Base-by-base conservation (phyloP, 352 stramenopile genomes). In the Phytopythium sindhum region DNA sequence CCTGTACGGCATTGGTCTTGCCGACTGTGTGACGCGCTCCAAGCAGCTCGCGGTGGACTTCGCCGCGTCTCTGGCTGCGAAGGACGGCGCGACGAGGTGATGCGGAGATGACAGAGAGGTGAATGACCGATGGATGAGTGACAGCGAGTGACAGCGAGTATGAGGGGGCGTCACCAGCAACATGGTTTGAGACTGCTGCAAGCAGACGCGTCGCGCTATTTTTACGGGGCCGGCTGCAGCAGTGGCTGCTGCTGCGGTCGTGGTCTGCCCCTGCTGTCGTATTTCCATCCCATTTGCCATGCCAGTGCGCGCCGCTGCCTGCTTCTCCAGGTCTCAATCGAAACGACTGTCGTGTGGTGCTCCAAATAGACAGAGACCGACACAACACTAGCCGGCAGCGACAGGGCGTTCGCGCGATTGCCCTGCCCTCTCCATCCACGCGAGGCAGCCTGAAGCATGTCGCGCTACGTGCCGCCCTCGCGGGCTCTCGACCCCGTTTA, bases 1-100 rank as follows among this genome's bases (percentile, higher is more conserved):
- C 63, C 94, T 90, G 31, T 95, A 95, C 60, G 89, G 89, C 56
- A 81, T 97, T 28, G 89, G 89, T 1, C 73, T 96, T n/a, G 84
- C 89, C 2, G 88, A 96, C 55, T 85, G 75, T 53, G 86, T 97
- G 53, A 88, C 81, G 12, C 78, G 82, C n/a, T 91, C 84, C n/a
- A 96, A 91, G 69, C 68, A 81, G 17, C 80, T 93, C 23, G 84
- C 85, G 12, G 71, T 93, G 24, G 73, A 86, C n/a, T 90, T 89
- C 58, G 78, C 81, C 37, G 73, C 24, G 12, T 42, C 56, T 4
- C 8, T 61, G 10, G 28, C 39, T 6, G 51, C 12, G n/a, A 56
- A 24, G 7, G 50, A 15, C 24, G 10, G 35, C 23, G 9, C 31
- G 5, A 15, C 31, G 26, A 59, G 53, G 53, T 59, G 24, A 59